Conservation (phyloP, 2,329 filamentous ascomycete species). For the Cladosporium phlei region DNA sequence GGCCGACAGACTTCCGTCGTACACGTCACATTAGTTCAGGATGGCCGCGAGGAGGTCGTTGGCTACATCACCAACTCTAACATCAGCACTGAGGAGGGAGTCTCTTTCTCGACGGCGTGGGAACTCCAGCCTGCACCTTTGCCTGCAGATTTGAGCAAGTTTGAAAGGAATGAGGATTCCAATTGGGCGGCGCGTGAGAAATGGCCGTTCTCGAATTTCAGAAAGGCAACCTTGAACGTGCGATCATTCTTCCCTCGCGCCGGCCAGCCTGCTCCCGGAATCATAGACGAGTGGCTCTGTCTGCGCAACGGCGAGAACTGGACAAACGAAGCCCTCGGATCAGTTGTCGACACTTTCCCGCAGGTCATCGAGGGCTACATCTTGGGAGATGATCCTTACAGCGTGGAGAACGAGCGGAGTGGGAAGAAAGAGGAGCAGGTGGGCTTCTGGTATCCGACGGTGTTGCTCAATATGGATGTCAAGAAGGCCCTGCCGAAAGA, state of each 20-base stretch:
- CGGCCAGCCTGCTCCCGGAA: constrained; percentile 37
- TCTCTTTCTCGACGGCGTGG: constrained; percentile 54
- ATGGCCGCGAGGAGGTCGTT: constrained; percentile 53
- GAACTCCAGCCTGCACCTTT: constrained; percentile 44
- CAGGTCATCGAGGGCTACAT: constrained; percentile 54
- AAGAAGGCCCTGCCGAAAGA: constrained; percentile 65
- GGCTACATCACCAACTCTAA: constrained; percentile 64
- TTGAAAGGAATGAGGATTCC: constrained; percentile 41
- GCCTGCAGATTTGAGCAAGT: constrained; percentile 38
- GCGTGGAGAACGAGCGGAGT: constrained; percentile 22
- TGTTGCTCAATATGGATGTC: constrained; percentile 69
- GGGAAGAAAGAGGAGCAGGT: constrained; percentile 26
- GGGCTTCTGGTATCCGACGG: constrained; percentile 69
- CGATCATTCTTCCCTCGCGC: constrained; percentile 50
- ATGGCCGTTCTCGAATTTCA: constrained; percentile 43
- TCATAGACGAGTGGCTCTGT: constrained; percentile 64
- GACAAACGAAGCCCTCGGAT: constrained; percentile 61
- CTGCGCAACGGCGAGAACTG: constrained; percentile 58
- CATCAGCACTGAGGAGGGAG: constrained; percentile 54
- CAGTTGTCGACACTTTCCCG: constrained; percentile 64
- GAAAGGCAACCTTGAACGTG: constrained; percentile 48
- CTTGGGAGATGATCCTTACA: constrained; percentile 31
- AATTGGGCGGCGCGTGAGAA: constrained; percentile 44
- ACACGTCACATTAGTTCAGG: constrained; percentile 57
- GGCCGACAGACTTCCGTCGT: constrained; percentile 60